Base-by-base conservation (phyloP, 163 green algal species). In the Volvox carteri region DNA sequence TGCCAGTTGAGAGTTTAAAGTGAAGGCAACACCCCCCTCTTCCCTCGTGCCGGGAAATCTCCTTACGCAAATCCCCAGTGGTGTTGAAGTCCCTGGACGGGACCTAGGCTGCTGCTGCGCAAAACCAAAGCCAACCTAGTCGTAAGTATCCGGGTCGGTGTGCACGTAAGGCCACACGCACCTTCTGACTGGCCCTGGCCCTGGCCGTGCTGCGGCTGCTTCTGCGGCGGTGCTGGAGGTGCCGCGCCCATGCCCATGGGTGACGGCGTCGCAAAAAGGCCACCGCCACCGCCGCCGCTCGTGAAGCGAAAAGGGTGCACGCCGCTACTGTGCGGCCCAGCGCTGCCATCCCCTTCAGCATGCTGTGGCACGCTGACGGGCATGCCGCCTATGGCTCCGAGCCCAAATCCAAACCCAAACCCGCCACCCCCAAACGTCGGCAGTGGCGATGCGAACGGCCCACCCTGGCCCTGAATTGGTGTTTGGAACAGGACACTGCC, bases 211-310 rank as follows among this genome's bases (percentile, higher is more conserved):
- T 77, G 65, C 44, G 25, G 65, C 67, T 87, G 65, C 67, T 87
- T 83, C 39, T 85, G 83, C 19, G 87, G 87, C 33, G 84, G 41
- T 19, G 85, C 75, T 44, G 93, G 79, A 28, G 62, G 65, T 67
- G 70, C 62, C 42, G 46, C 46, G 37, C 77, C 62, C 44, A 65
- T 52, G n/a, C 75, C 90, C 46, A 77, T 37, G 1, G 90, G 86
- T 16, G 93, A 74, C 11, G 91, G 92, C 68, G 92, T 94, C n/a
- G 87, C 87, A 37, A 93, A 93, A 12, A 90, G 39, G 7, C 48
- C 65, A 0, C 81, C 81, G 21, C 46, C 44, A 23, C 65, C 78
- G 4, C 30, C 37, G 0, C 77, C 62, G 6, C n/a, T 60, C 12
- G 23, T 41, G 33, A 87, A 87, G 48, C 81, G 46, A 25, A 87